Base-by-base conservation (phyloP, 495 filamentous ascomycete species). In the Penicillium steckii region DNA sequence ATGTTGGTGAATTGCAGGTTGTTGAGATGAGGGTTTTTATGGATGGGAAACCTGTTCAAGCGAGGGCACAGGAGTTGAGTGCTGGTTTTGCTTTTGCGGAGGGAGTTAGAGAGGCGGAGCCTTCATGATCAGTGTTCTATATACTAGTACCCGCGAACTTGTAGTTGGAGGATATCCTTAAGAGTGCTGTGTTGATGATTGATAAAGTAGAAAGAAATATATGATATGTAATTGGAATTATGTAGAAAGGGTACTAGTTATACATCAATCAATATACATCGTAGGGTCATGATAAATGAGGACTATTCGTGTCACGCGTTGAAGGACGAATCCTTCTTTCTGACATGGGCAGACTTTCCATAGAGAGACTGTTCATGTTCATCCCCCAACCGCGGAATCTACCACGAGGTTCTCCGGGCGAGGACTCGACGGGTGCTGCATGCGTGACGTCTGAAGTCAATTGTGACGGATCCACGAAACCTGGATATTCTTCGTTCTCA, bases 391-490 rank as follows among this genome's bases (percentile, higher is more conserved):
- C 33, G n/a, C 33, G 15, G 26, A 27, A 27, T 1, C 32, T n/a
- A 6, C 9, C 15, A 10, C 32, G 7, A 3, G 33, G 71, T 1
- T 57, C 55, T 4, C 53, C 6, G 46, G 23, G 55, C 49, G 12
- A 48, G 4, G 38, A 27, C n/a, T 60, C 46, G 3, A 37, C 12
- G 0, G 66, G 69, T 12, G 61, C 55, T 1, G 70, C 71, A 49
- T 65, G 72, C 0, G 72, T 75, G 9, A 75, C 61, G 48, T 75
- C 72, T 8, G 64, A 55, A 2, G 62, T 68, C 13, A 75, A 45
- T 32, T 72, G 61, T 7, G 63, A 55, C 8, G 72, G 72, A 37
- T 75, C 64, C 25, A 75, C 72, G 22, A 75, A 75, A 10, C 58
- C 61, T 0, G 70, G 72, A 33, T 62, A 72, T 10, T 72, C 60